Evolutionary conservation across 1,139 yeast species (phyloP), one percentile per base, ranked within the genome.

Genomic region (Meyerozyma elateridarum): DNA sequence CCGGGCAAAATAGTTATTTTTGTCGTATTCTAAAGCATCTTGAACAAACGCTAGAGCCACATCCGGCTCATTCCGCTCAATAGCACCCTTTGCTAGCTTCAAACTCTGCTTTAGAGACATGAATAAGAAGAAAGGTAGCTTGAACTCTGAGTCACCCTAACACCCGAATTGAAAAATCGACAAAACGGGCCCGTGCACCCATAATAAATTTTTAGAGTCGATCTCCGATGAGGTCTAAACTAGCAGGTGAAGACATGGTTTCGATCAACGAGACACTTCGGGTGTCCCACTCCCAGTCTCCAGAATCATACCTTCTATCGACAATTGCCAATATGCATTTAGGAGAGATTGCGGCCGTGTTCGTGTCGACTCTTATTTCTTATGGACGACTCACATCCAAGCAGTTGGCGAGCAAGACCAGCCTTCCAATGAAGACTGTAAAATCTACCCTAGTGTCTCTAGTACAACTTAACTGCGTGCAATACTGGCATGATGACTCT

Each of bases 381-480:
- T 70, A 77, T 45, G 85, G 87, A 5, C 61, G 84, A 41, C 54
- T 77, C 27, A 67, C 71, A 2, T 61, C 75, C 3, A 55, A 52
- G 32, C 84, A 79, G 27, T 44, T 82, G 13, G 48, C 62, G 31
- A 47, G 46, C 11, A 58, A 63, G 32, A 56, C 77, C 4, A 52
- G 56, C 14, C 49, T 79, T 27, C 65, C 73, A 1, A 32, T 59
- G 1, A 59, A 65, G 30, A 54, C 62, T 17, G 70, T 79, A 15
- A 79, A 76, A 40, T 68, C 75, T 21, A 63, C 81, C 0, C 56
- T 83, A 31, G 88, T 79, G 2, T 71, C 84, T 7, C 56, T 83
- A 46, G 67, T 81, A 31, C 91, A 83, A 52, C 58, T 82, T 36
- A 71, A 76, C 39, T 79, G 89, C 51, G 70, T 79, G 14, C 65